These are phyloP conservation scores for Litsea cubeba DNA, from an alignment of 164 flowering plant species.

Conservation along the genomic window DNA sequence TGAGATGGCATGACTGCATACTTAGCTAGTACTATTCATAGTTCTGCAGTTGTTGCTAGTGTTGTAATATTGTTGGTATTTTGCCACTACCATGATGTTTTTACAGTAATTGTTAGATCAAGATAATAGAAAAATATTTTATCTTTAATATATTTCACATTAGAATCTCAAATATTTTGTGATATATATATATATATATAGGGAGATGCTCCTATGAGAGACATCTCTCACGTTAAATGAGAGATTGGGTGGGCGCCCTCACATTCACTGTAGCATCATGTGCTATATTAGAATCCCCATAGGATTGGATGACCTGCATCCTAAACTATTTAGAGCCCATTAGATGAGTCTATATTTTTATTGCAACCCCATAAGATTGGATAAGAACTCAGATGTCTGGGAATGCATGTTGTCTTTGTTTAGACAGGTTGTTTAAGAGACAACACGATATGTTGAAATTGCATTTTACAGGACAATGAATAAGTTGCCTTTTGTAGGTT, in stretches of 20 bases:
- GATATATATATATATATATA: too few species aligned
- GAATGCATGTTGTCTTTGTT: neutral
- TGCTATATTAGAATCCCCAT: neutral
- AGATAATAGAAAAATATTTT: too few species aligned
- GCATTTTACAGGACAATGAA: neutral
- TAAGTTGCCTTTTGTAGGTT: constrained; percentile 37
- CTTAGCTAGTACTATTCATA: neutral
- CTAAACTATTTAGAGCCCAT: too few species aligned
- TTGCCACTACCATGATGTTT: neutral
- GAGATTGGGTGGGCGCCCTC: too few species aligned
- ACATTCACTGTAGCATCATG: neutral
- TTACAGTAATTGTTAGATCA: too few species aligned
- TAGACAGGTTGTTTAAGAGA: neutral
- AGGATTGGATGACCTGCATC: too few species aligned
- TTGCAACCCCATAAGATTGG: neutral
- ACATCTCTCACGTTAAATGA: too few species aligned
- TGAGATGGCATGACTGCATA: neutral
- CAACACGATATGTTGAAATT: neutral
- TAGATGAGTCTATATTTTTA: too few species aligned
- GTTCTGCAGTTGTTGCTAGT: neutral
- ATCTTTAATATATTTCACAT: too few species aligned
- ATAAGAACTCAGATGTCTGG: neutral
- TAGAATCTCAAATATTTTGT: too few species aligned
- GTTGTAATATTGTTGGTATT: too few species aligned
- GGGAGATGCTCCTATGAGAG: too few species aligned